A percentile compares a stretch with the other conserved stretches of the same genome.
Conservation (phyloP, 768 basidiomycete species). For the Lactarius evosmus region DNA sequence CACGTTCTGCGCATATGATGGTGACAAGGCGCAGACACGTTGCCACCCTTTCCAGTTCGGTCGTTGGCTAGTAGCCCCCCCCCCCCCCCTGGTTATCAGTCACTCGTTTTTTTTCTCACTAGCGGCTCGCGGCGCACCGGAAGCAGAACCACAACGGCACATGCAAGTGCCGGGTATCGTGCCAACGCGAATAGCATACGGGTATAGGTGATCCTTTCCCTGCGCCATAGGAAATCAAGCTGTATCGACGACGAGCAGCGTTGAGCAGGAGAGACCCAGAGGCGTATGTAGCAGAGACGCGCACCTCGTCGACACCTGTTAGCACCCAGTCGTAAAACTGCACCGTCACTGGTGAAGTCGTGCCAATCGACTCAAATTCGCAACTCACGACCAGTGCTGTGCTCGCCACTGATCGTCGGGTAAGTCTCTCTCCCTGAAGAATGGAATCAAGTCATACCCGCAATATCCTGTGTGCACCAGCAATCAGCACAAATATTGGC, state of each 20-base stretch:
- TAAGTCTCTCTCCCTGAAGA: neutral
- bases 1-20: constrained; percentile 15
- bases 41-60: neutral
- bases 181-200: constrained; percentile 14
- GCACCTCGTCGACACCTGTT: constrained; percentile 15
- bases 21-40: constrained; percentile 7
- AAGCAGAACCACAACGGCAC: constrained; percentile 4
- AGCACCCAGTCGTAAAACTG: constrained; percentile 24
- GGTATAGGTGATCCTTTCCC: neutral
- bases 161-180: constrained; percentile 20
- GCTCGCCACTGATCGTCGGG: constrained; percentile 7
- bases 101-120: neutral
- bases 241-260: neutral
- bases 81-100: neutral
- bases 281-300: no score
- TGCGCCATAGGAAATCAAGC: constrained; percentile 16
- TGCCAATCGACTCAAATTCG: neutral
- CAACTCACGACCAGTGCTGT: constrained; percentile 13
- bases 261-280: no score
- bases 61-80: neutral
- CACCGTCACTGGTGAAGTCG: neutral
- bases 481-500: neutral
- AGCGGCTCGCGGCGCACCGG: constrained; percentile 4
- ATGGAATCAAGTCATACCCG: neutral
- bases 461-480: neutral